These are phyloP conservation scores for Colletotrichum navitas DNA, from an alignment of 2,329 filamentous ascomycete species.

Conservation along the genomic window DNA sequence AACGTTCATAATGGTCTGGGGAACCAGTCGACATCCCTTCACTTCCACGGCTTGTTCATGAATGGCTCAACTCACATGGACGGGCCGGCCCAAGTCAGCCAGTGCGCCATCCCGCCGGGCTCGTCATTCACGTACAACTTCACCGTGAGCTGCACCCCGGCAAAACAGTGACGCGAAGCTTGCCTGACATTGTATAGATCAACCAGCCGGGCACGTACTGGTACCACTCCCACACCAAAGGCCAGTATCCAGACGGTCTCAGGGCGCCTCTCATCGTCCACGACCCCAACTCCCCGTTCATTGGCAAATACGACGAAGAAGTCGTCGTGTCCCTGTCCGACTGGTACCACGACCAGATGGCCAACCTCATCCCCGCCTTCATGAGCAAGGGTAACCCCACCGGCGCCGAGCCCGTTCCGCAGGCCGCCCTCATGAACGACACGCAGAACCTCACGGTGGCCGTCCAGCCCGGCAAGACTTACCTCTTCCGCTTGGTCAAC, in stretches of 20 bases:
- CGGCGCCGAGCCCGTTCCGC: slow-evolving; percentile 74
- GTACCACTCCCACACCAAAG: slow-evolving; percentile 79
- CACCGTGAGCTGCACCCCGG: slow-evolving; percentile 59
- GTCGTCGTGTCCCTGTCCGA: slow-evolving; percentile 75
- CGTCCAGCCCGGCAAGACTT: slow-evolving; percentile 77
- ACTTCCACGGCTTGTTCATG: slow-evolving; percentile 80
- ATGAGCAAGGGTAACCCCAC: slow-evolving; percentile 67
- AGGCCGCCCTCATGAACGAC: slow-evolving; percentile 79
- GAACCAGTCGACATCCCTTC: slow-evolving; percentile 73
- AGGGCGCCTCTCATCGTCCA: slow-evolving; percentile 74
- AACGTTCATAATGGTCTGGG: slow-evolving; percentile 71
- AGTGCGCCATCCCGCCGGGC: slow-evolving; percentile 75
- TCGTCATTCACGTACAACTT: slow-evolving; percentile 78
- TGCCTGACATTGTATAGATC: slow-evolving; percentile 53
- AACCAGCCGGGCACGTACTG: slow-evolving; percentile 81
- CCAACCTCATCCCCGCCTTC: slow-evolving; percentile 60
- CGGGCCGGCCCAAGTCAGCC: slow-evolving; percentile 74
- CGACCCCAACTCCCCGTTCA: slow-evolving; percentile 71
- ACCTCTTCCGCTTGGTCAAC: slow-evolving; percentile 79
- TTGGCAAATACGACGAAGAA: slow-evolving; percentile 71
- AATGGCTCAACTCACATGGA: slow-evolving; percentile 79
- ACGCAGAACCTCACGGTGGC: slow-evolving; percentile 69
- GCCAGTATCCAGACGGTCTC: slow-evolving; percentile 79
- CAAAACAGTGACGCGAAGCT: neutral
- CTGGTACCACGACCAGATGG: slow-evolving; percentile 75